Evolutionary conservation across 108 stramenopile genomes (phyloP).

Genomic region (Skeletonema costatum): DNA sequence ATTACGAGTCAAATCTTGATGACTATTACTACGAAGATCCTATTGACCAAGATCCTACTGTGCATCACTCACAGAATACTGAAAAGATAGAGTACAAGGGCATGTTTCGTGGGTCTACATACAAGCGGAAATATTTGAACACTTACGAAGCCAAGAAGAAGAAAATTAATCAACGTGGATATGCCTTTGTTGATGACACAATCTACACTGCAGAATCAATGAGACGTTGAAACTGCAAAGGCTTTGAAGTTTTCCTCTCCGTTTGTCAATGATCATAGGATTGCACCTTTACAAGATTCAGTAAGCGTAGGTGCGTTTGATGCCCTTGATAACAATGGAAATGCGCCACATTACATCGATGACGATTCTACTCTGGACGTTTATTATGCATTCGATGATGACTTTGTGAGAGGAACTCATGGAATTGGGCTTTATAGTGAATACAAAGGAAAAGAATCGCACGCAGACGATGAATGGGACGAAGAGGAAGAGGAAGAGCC

Average conservation of each 20-base stretch:
- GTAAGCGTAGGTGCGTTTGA: background rate
- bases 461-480: conserved; percentile 1
- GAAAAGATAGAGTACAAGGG: background rate
- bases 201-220: background rate
- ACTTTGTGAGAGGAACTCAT: conserved; percentile 30
- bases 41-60: background rate
- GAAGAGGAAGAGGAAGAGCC: conserved; percentile 5
- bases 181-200: background rate
- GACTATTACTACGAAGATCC: background rate
- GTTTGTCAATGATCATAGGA: background rate
- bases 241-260: background rate
- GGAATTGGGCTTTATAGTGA: conserved; percentile 26
- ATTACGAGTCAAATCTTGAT: background rate
- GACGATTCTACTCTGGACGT: conserved; percentile 25
- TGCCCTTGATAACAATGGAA: background rate
- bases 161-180: background rate
- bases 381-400: conserved; percentile 66
- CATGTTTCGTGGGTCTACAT: background rate
- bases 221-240: background rate
- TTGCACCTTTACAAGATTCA: background rate
- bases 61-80: background rate
- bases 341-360: conserved; percentile 12
- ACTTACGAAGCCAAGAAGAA: background rate
- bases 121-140: background rate
- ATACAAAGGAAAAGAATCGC: background rate